Conservation (phyloP, 2,329 filamentous ascomycete genomes). For the Trichoderma atrobrunneum region DNA sequence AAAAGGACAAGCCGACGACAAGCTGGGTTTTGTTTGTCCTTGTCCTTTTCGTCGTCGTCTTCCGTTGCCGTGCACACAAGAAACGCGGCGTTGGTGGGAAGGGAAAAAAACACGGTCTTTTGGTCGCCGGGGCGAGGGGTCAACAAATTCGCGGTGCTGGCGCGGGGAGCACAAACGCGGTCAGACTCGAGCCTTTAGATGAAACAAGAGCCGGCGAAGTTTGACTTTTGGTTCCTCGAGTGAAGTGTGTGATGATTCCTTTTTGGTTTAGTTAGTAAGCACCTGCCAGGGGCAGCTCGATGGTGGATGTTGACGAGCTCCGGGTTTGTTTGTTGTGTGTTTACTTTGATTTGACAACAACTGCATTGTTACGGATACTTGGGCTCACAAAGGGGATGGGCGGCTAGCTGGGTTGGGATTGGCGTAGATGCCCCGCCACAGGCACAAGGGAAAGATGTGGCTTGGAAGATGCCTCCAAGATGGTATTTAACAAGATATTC, state of each 20-base stretch:
- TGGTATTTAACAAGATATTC: background rate
- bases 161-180: conserved; percentile 19
- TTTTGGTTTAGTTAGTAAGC: conserved; percentile 1
- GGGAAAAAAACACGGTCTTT: conserved; percentile 13
- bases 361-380: background rate
- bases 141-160: conserved; percentile 16
- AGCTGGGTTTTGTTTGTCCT: background rate
- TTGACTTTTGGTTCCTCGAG: background rate
- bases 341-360: conserved; percentile 15
- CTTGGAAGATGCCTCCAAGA: background rate
- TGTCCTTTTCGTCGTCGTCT: background rate
- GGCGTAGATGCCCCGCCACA: background rate
- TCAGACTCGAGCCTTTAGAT: background rate
- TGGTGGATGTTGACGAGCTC: background rate
- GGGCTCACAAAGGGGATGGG: background rate
- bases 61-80: conserved; percentile 9
- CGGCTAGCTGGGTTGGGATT: conserved; percentile 7
- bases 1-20: background rate
- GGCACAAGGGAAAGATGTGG: background rate
- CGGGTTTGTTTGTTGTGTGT: conserved; percentile 16
- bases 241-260: background rate
- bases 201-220: background rate
- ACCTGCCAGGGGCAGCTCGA: conserved; percentile 11
- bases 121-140: conserved; percentile 16
- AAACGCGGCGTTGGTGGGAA: background rate